These are phyloP conservation scores for Backusella macrospora DNA, from an alignment of 192 early-diverging fungal genomes.

Conservation along the genomic window DNA sequence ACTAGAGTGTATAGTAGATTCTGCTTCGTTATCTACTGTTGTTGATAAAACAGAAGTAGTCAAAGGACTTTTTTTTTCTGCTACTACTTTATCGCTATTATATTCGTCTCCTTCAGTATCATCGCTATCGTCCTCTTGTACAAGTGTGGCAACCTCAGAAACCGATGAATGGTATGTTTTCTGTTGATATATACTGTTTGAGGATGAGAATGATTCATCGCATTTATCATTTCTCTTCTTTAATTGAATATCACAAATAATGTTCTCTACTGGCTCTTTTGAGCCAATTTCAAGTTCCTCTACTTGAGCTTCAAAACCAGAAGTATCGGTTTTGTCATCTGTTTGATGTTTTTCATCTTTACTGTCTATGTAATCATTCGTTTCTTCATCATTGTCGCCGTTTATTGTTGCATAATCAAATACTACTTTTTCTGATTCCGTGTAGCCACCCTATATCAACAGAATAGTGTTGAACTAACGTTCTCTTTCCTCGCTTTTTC, in stretches of 20 bases:
- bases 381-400: background rate
- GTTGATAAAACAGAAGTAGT: background rate
- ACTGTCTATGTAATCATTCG: background rate
- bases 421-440: background rate
- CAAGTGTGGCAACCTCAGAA: background rate
- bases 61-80: background rate
- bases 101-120: no score
- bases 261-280: no score
- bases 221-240: no score
- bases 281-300: background rate
- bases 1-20: background rate
- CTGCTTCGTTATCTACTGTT: background rate
- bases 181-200: background rate
- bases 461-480: background rate
- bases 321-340: background rate
- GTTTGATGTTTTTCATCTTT: background rate
- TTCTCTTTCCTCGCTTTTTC: background rate
- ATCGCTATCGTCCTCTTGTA: background rate
- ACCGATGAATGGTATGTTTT: background rate
- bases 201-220: background rate
- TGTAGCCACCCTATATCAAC: background rate
- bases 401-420: slow-evolving; percentile 5
- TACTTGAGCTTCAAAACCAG: background rate
- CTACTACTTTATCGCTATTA: background rate
- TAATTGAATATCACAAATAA: no score